Base-by-base conservation (phyloP, 371 early-diverging fungal species). In the Haplosporangium sp. region DNA sequence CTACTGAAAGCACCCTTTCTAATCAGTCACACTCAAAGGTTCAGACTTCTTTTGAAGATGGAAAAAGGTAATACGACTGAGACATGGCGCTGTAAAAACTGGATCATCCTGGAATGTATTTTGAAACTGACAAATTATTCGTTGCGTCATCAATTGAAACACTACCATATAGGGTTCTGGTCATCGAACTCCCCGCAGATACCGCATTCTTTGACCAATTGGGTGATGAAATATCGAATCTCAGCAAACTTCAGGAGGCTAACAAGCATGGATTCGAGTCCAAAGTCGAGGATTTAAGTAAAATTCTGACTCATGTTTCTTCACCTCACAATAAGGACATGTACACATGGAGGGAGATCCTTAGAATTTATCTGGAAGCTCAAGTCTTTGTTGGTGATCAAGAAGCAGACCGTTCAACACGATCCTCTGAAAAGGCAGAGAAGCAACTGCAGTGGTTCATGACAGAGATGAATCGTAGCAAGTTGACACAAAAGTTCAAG, bases 281-380 rank as follows among this genome's bases (percentile, higher is more conserved):
- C 15, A 85, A 86, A 38, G 85, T 91, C 6, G 69, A 83, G 34
- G 83, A 84, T 59, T 58, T 91, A 1, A 85, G 86, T 61, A 75
- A 65, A 5, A 67, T 85, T n/a, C 82, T 91, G 77, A 83, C 78
- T 0, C 82, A 83, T 44, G 85, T 84, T 48, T 88, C 88, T 69
- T 91, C 93, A 1, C 86, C 87, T 1, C 88, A 88, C 53, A 89
- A 88, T 64, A 84, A 88, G 42, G 93, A 94, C 67, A 88, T 93
- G 84, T 91, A 92, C 63, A 76, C 86, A 17, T 93, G 94, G 94
- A 86, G 94, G 38, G 86, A 89, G 65, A 90, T 94, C 37, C 90
- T 94, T 63, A 85, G 87, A 15, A 63, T 91, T 27, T 94, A 94
- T 63, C 83, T 90, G 73, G 92, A 92, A 58, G 89, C 93, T 2